These are phyloP conservation scores for Phaeosphaeriaceae sp. DNA, from an alignment of 2,329 filamentous ascomycete species.

Conservation along the genomic window DNA sequence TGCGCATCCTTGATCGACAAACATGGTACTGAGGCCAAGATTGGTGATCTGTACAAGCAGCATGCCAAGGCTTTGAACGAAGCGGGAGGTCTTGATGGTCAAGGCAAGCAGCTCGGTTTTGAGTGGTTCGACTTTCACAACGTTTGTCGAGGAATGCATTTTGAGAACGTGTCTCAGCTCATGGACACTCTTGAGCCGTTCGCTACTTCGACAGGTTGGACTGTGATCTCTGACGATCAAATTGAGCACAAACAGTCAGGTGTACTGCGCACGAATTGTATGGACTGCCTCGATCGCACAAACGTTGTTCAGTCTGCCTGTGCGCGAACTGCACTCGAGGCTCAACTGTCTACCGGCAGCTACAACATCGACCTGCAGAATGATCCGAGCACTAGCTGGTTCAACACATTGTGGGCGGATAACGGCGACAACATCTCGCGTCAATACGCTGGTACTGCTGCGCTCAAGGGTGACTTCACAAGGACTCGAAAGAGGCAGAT, in stretches of 20 bases:
- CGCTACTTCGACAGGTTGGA: constrained; percentile 77
- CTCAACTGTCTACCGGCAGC: constrained; percentile 77
- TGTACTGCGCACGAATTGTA: constrained; percentile 92
- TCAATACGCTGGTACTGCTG: constrained; percentile 94
- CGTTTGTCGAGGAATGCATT: constrained; percentile 94
- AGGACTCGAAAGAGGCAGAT: constrained; percentile 90
- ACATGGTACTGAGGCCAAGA: constrained; percentile 78
- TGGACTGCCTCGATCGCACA: constrained; percentile 96
- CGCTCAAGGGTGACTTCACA: constrained; percentile 96
- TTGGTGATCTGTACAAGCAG: constrained; percentile 80
- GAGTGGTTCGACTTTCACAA: constrained; percentile 99
- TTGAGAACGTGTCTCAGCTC: constrained; percentile 88
- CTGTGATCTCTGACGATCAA: constrained; percentile 61
- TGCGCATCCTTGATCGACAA: constrained; percentile 89
- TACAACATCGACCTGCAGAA: constrained; percentile 77
- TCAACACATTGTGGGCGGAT: constrained; percentile 96
- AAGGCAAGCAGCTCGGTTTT: constrained; percentile 66
- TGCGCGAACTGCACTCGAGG: constrained; percentile 80
- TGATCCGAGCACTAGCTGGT: constrained; percentile 87
- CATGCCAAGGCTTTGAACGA: constrained; percentile 73
- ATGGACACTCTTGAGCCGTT: constrained; percentile 73
- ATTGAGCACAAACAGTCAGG: constrained; percentile 68
- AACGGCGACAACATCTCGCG: constrained; percentile 96
- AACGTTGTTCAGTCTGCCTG: constrained; percentile 96
- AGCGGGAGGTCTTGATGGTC: constrained; percentile 57